A percentile compares a stretch with the other conserved stretches of the same genome.
Conservation (phyloP, 2,329 filamentous ascomycete genomes). For the Macroventuria anomochaeta region DNA sequence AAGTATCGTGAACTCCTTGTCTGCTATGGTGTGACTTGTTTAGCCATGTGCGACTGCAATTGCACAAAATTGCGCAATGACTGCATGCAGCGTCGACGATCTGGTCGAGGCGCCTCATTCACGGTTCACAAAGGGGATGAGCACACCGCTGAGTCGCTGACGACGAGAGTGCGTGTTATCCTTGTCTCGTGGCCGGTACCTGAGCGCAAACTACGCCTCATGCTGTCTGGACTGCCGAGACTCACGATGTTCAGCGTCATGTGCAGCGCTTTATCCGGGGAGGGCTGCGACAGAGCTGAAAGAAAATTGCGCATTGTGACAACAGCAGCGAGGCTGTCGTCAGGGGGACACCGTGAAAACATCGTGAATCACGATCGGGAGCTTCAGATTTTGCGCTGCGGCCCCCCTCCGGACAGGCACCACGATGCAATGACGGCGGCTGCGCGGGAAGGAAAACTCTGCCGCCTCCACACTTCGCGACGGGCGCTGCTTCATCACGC, state of each 20-base stretch:
- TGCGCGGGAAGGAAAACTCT: slow-evolving; percentile 26
- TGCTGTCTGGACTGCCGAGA: slow-evolving; percentile 22
- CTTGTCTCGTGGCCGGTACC: slow-evolving; percentile 17
- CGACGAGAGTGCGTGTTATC: slow-evolving; percentile 14
- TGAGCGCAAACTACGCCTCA: slow-evolving; percentile 17
- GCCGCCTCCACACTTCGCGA: slow-evolving; percentile 32
- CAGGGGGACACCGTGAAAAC: slow-evolving; percentile 10
- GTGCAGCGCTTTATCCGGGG: slow-evolving; percentile 19
- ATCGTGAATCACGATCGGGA: slow-evolving; percentile 16
- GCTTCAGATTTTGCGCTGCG: slow-evolving; percentile 7
- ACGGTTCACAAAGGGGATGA: slow-evolving; percentile 1
- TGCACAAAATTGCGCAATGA: slow-evolving; percentile 22
- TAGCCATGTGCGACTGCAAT: slow-evolving; percentile 19
- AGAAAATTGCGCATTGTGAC: slow-evolving; percentile 10
- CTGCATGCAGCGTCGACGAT: slow-evolving; percentile 6
- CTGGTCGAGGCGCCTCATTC: slow-evolving; percentile 7
- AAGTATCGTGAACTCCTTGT: slow-evolving; percentile 42
- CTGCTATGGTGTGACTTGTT: slow-evolving; percentile 30
- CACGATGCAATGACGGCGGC: slow-evolving; percentile 19
- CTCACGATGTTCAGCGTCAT: slow-evolving; percentile 49
- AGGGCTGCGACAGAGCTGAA: slow-evolving; percentile 1
- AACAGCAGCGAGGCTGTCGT: slow-evolving; percentile 8
- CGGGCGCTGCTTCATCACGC: slow-evolving; percentile 22
- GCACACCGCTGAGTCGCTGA: slow-evolving; percentile 15
- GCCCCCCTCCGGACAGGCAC: slow-evolving; percentile 15